Conservation (phyloP, 208 protist genomes). For the Trypanosoma lewisi region DNA sequence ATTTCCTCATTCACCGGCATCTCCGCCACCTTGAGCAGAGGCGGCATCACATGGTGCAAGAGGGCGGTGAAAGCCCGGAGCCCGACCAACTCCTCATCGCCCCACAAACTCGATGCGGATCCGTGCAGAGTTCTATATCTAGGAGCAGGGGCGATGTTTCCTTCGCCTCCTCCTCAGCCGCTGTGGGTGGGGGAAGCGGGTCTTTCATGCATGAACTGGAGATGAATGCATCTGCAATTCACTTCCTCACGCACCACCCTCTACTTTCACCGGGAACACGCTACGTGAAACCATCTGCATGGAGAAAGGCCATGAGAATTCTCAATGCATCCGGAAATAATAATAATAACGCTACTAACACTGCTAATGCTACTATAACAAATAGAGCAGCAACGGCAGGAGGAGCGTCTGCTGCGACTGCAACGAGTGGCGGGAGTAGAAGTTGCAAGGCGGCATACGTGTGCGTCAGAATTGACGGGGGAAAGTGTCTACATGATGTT, state of each 20-base stretch:
- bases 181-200: too few relatives aligned
- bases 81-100: neutral
- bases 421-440: neutral
- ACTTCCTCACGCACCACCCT: constrained; percentile 48
- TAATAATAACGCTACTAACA: neutral
- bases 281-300: constrained; percentile 55
- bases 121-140: neutral
- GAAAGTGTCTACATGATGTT: too few relatives aligned
- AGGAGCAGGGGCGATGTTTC: neutral
- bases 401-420: neutral
- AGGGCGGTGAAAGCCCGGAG: constrained; percentile 29
- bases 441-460: too few relatives aligned
- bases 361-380: neutral
- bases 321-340: constrained; percentile 6
- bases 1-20: constrained; percentile 14
- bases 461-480: too few relatives aligned
- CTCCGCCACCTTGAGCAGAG: neutral
- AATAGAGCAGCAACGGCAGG: neutral
- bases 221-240: constrained; percentile 24
- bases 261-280: constrained; percentile 56
- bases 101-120: neutral
- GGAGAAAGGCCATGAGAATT: constrained; percentile 32
- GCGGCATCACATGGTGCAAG: constrained; percentile 4
- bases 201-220: constrained; percentile 21
- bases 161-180: neutral